These are phyloP conservation scores for Ophiostoma perfectum DNA, from an alignment of 2,329 filamentous ascomycete genomes.

Conservation along the genomic window DNA sequence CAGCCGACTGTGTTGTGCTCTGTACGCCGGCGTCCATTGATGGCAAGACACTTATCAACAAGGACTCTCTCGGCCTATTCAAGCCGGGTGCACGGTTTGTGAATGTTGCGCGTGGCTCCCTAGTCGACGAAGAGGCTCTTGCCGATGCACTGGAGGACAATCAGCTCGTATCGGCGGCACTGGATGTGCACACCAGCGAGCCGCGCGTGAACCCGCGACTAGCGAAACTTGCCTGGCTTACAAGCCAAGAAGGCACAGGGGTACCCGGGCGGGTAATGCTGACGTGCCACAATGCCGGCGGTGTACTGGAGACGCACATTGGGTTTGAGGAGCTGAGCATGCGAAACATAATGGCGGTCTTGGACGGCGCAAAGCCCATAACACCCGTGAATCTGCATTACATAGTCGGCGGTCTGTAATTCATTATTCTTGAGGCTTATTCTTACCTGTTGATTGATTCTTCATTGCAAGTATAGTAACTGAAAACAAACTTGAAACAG, in stretches of 20 bases:
- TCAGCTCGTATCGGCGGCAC: not conserved
- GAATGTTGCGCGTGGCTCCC: constrained; percentile 53
- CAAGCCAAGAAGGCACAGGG: not conserved
- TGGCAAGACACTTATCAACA: constrained; percentile 23
- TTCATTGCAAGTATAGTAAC: not conserved
- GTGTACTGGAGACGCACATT: constrained; percentile 48
- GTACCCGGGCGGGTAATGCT: constrained; percentile 31
- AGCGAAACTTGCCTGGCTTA: not conserved
- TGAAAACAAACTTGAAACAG: not conserved
- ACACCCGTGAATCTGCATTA: constrained; percentile 34
- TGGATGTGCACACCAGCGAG: not conserved
- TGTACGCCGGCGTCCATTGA: constrained; percentile 42
- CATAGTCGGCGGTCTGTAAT: not conserved
- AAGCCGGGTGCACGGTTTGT: constrained; percentile 48
- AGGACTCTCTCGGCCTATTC: constrained; percentile 39
- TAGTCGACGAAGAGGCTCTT: constrained; percentile 39
- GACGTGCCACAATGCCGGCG: constrained; percentile 52
- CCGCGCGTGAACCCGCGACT: not conserved
- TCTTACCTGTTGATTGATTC: not conserved
- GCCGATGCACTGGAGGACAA: constrained; percentile 44
- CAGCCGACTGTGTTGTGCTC: constrained; percentile 46
- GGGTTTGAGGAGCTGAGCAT: constrained; percentile 52
- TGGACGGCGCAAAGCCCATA: constrained; percentile 27
- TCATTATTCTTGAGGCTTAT: not conserved
- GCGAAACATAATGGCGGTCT: constrained; percentile 46